Evolutionary conservation across 2,329 filamentous ascomycete genomes (phyloP).

Genomic region (Dryadomyces quercus-mongolicae): DNA sequence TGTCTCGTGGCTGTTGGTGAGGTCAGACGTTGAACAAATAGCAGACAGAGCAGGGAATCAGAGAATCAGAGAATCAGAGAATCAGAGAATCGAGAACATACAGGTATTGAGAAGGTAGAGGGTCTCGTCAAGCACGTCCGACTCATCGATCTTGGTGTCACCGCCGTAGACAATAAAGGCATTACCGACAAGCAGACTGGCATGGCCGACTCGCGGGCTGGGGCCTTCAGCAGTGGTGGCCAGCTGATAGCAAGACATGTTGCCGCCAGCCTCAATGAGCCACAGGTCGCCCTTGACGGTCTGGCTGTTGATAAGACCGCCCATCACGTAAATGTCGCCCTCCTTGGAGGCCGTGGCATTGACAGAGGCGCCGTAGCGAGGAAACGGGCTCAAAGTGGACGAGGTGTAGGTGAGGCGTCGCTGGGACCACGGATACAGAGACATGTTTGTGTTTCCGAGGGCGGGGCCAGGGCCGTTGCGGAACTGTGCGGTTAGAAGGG

Average conservation of each 20-base stretch:
- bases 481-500: constrained; percentile 24
- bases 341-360: constrained; percentile 90
- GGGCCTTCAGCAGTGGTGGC: constrained; percentile 88
- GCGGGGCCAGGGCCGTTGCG: constrained; percentile 42
- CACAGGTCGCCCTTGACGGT: constrained; percentile 95
- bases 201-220: constrained; percentile 86
- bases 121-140: constrained; percentile 85
- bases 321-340: constrained; percentile 96
- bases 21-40: neutral
- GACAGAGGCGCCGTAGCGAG: constrained; percentile 91
- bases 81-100: constrained; percentile 27
- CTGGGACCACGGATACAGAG: constrained; percentile 93
- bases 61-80: neutral
- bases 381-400: constrained; percentile 75
- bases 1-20: constrained; percentile 74
- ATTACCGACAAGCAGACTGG: constrained; percentile 89
- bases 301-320: constrained; percentile 84
- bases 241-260: constrained; percentile 82
- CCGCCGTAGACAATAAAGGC: constrained; percentile 98
- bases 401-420: constrained; percentile 77
- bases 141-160: constrained; percentile 93
- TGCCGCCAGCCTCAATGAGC: constrained; percentile 88
- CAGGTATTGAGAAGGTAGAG: constrained; percentile 95
- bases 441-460: constrained; percentile 51
- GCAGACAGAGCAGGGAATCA: neutral